phyloP scores from a whole-genome alignment of 1,284 basidiomycete genomes.

The Ustilago sp. region DNA sequence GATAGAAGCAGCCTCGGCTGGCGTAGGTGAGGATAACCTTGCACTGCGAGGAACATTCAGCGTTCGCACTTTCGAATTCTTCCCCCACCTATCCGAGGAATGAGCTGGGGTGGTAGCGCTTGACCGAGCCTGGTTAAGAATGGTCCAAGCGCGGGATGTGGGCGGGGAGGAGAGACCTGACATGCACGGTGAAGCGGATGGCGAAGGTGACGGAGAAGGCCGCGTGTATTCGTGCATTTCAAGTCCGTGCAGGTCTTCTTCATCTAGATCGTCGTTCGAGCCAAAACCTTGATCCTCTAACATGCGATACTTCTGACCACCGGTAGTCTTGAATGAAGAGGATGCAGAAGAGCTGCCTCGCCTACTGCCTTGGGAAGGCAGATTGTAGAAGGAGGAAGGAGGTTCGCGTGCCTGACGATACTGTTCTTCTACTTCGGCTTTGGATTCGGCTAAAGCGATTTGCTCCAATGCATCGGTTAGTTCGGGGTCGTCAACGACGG shows the following conservation, averaged over 20 bases:
- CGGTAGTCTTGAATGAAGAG: constrained; percentile 5
- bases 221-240: constrained; percentile 13
- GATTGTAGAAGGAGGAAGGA: constrained; percentile 25
- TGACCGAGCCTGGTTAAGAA: constrained; percentile 49
- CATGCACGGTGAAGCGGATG: constrained; percentile 46
- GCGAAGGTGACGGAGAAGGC: constrained; percentile 40
- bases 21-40: constrained; percentile 37
- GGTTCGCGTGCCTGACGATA: constrained; percentile 13
- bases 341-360: constrained; percentile 18
- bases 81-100: constrained; percentile 35
- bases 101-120: constrained; percentile 30
- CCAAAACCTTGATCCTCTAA: constrained; percentile 37
- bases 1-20: constrained; percentile 23
- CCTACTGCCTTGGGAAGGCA: constrained; percentile 3
- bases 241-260: constrained; percentile 6
- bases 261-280: constrained; percentile 19
- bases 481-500: constrained; percentile 45
- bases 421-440: constrained; percentile 26
- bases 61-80: constrained; percentile 59
- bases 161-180: constrained; percentile 31
- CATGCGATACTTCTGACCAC: constrained; percentile 12
- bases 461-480: constrained; percentile 57
- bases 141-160: constrained; percentile 61
- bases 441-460: constrained; percentile 55
- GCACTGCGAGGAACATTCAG: constrained; percentile 55